Percentiles rank a stretch among this genome's conserved stretches.
Conservation (phyloP, 352 stramenopile genomes). For the Phytopythium helicoides region DNA sequence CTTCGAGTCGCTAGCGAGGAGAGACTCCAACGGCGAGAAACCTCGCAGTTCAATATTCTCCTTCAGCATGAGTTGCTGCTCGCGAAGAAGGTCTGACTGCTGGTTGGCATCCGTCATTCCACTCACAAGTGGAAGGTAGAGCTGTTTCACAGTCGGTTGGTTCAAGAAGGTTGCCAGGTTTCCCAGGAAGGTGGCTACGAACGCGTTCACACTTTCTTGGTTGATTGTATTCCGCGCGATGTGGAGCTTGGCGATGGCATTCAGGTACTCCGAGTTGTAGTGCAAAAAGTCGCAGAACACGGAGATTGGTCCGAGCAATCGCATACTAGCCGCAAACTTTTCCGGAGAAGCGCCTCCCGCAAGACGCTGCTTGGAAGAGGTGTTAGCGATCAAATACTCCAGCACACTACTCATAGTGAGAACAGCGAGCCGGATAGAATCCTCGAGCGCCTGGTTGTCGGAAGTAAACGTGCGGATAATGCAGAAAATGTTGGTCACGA, state of each 20-base stretch:
- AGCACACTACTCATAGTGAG: slow-evolving; percentile 45
- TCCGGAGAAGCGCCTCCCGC: slow-evolving; percentile 17
- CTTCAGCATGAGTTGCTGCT: slow-evolving; percentile 57
- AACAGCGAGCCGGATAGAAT: slow-evolving; percentile 58
- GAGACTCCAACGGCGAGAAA: slow-evolving; percentile 48
- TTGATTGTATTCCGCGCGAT: slow-evolving; percentile 9
- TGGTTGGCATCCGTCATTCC: slow-evolving; percentile 13
- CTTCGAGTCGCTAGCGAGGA: slow-evolving; percentile 19
- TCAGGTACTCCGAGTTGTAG: slow-evolving; percentile 41
- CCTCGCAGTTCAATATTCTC: slow-evolving; percentile 72
- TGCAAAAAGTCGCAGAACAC: slow-evolving; percentile 73
- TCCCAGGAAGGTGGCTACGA: slow-evolving; percentile 40
- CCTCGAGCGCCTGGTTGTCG: slow-evolving; percentile 23
- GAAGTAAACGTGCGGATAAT: slow-evolving; percentile 31
- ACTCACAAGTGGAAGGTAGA: slow-evolving; percentile 32
- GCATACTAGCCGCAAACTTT: slow-evolving; percentile 19
- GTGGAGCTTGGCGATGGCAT: slow-evolving; percentile 27
- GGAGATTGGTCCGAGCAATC: slow-evolving; percentile 49
- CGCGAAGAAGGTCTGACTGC: slow-evolving; percentile 17
- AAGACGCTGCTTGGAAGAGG: slow-evolving; percentile 19
- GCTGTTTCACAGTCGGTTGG: slow-evolving; percentile 35
- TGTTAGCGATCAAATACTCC: slow-evolving; percentile 42
- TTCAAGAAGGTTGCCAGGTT: slow-evolving; percentile 58
- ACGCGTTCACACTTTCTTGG: slow-evolving; percentile 19
- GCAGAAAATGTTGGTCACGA: slow-evolving; percentile 82